These are phyloP conservation scores for Malbranchea zuffiana DNA, from an alignment of 2,329 filamentous ascomycete species.

Conservation along the genomic window DNA sequence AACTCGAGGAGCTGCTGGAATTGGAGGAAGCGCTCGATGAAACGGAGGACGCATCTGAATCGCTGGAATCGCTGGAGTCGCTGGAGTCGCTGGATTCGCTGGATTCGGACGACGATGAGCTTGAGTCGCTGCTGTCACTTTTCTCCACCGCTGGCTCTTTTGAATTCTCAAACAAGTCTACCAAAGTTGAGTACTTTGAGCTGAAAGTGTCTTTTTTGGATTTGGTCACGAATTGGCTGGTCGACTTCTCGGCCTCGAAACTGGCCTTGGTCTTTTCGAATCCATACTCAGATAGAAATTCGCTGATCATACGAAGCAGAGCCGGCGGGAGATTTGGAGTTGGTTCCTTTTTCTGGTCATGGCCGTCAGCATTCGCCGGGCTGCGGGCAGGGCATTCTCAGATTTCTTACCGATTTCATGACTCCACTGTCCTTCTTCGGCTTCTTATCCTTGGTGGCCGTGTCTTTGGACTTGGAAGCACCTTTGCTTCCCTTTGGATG, in stretches of 20 bases:
- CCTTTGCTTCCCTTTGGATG: conserved; percentile 4
- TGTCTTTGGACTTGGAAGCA: conserved; percentile 2
- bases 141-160: conserved; percentile 18
- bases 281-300: conserved; percentile 56
- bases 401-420: not conserved
- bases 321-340: conserved; percentile 43
- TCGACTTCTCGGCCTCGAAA: conserved; percentile 52
- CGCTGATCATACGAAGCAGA: conserved; percentile 55
- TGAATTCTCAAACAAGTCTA: conserved; percentile 28
- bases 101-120: conserved; percentile 24
- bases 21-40: not conserved
- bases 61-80: conserved; percentile 2
- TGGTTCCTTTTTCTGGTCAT: conserved; percentile 17
- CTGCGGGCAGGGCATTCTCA: too few species aligned
- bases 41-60: conserved; percentile 6
- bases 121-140: conserved; percentile 21
- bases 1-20: conserved; percentile 16
- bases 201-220: conserved; percentile 19
- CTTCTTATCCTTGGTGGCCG: conserved; percentile 1
- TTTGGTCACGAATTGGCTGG: conserved; percentile 22
- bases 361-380: too few species aligned
- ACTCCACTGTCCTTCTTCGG: not conserved
- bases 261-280: conserved; percentile 51
- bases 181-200: conserved; percentile 18
- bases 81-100: conserved; percentile 27